Base-by-base conservation (phyloP, 2,329 filamentous ascomycete species). In the Cercospora sp. region DNA sequence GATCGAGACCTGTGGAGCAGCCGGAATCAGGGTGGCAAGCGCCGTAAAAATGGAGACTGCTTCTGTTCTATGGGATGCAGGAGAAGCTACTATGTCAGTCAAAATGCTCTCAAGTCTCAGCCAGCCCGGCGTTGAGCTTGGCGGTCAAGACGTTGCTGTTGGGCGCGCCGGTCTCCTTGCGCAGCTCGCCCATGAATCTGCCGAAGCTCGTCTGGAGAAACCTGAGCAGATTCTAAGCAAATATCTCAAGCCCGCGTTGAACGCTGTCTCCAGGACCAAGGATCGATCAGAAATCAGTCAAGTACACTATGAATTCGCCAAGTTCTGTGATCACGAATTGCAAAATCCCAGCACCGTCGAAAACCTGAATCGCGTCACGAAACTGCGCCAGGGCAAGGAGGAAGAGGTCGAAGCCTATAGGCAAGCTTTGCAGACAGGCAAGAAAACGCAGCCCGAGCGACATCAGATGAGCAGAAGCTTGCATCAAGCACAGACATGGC, bases 261-360 rank as follows among this genome's bases (percentile, higher is more conserved):
- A 89, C 72, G 92, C 96, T 75, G 83, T 99, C 7, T 90, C 88
- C 73, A 89, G 89, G 1, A 86, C 87, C 57, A 85, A 81, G 5
- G 85, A 89, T 63, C 91, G 91, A 1, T 84, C 86, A 55, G 91
- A 94, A 68, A 91, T 94, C 2, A 93, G 94, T 1, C 87, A 92
- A 72, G 95, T 98, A 0, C 97, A 93, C 75, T 93, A 97, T 77
- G 92, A 97, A 74, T 98, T 98, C 78, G 95, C 96, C 28, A 87
- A 89, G 62, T 99, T 99, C 78, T 99, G 96, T 75, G 94, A 99
- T 77, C 89, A 93, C 75, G 95, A 99, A 78, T 84, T 99, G 9
- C 91, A 97, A 74, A 94, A 94, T 75, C 87, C 90, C 0, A 93
- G 97, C 73, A 89, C 90, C 36, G 82, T 94, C 1, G 93, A 97